These are phyloP conservation scores for Priceomyces medius DNA, from an alignment of 805 yeast species.

Conservation along the genomic window DNA sequence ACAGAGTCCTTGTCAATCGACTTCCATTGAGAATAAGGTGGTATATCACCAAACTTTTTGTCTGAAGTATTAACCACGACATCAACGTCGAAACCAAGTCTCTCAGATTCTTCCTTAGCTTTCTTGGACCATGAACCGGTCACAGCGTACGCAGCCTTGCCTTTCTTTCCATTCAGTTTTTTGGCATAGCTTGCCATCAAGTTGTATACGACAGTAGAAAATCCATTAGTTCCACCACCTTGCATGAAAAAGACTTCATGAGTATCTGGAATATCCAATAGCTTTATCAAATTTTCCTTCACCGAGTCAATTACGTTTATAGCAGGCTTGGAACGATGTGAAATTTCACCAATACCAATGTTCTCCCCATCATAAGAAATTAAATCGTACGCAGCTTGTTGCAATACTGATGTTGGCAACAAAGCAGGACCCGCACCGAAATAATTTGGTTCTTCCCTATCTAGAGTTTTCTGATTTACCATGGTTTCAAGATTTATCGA, in stretches of 20 bases:
- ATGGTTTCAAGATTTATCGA: conserved; percentile 1
- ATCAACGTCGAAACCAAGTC: conserved; percentile 77
- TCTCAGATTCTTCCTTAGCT: conserved; percentile 78
- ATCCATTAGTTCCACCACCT: conserved; percentile 98
- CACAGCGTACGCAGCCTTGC: conserved; percentile 80
- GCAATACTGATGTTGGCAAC: conserved; percentile 78
- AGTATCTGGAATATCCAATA: conserved; percentile 80
- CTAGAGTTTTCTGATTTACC: conserved; percentile 28
- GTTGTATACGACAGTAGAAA: conserved; percentile 83
- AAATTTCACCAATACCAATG: conserved; percentile 92
- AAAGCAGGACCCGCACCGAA: conserved; percentile 99
- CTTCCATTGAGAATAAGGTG: conserved; percentile 65
- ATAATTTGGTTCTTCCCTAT: conserved; percentile 72
- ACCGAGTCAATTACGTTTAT: conserved; percentile 72
- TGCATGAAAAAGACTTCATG: conserved; percentile 94
- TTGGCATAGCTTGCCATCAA: conserved; percentile 72
- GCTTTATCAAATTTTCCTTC: conserved; percentile 59
- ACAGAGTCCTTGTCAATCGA: conserved; percentile 54
- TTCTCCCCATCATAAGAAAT: conserved; percentile 68
- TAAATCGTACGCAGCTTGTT: conserved; percentile 84
- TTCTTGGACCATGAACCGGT: conserved; percentile 96
- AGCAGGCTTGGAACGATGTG: conserved; percentile 90
- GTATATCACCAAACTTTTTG: conserved; percentile 63
- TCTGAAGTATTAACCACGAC: conserved; percentile 65
- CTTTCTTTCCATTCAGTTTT: conserved; percentile 63